A percentile compares a stretch with the other conserved stretches of the same genome.
phyloP scores from a whole-genome alignment of 352 stramenopile species.

The Globisporangium camurandrum region DNA sequence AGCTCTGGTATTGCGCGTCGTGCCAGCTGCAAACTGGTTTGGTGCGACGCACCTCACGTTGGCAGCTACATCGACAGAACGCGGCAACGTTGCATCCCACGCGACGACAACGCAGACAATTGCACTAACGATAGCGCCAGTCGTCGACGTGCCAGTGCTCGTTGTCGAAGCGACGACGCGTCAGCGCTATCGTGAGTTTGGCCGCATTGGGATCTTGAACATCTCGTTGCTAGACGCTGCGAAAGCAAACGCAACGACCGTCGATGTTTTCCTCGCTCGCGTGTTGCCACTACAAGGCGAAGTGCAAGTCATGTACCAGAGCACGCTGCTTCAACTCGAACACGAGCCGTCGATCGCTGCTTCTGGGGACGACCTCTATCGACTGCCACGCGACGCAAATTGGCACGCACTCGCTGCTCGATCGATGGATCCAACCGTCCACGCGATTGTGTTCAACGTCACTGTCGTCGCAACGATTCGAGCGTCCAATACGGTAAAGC shows the following conservation, averaged over 20 bases:
- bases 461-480: constrained; percentile 22
- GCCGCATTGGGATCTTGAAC: constrained; percentile 25
- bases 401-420: constrained; percentile 24
- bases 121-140: constrained; percentile 23
- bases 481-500: constrained; percentile 30
- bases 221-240: constrained; percentile 19
- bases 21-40: constrained; percentile 23
- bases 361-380: constrained; percentile 25
- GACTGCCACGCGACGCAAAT: constrained; percentile 18
- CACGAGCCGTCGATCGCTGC: constrained; percentile 20
- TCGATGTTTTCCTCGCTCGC: constrained; percentile 31
- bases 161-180: constrained; percentile 30
- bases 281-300: constrained; percentile 14
- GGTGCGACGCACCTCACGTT: constrained; percentile 23
- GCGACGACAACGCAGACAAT: constrained; percentile 13
- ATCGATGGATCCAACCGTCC: constrained; percentile 16
- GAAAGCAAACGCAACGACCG: constrained; percentile 25
- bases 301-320: constrained; percentile 33
- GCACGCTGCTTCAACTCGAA: constrained; percentile 20
- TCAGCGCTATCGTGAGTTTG: constrained; percentile 21
- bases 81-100: constrained; percentile 12
- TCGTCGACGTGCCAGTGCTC: constrained; percentile 28
- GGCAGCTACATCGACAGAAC: constrained; percentile 27
- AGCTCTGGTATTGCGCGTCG: constrained; percentile 22
- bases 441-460: constrained; percentile 26